Percentiles rank a stretch among this genome's conserved stretches.
Conservation (phyloP, 371 early-diverging fungal species). For the Rhizopus stolonifer region DNA sequence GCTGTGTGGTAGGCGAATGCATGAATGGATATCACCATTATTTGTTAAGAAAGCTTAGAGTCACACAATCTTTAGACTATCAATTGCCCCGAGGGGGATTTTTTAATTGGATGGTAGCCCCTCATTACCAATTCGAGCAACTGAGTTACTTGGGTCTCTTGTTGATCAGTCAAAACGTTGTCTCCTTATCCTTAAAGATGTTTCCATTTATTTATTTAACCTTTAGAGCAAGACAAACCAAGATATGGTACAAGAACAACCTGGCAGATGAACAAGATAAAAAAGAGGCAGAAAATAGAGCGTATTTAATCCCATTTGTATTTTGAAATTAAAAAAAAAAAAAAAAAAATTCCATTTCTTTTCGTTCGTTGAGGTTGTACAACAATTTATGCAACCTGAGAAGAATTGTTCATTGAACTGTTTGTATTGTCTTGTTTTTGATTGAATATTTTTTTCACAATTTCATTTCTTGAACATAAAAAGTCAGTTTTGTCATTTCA, state of each 20-base stretch:
- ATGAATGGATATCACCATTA: slow-evolving; percentile 16
- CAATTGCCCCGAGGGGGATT: slow-evolving; percentile 24
- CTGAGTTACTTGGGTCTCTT: slow-evolving; percentile 24
- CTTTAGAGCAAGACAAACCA: slow-evolving; percentile 20
- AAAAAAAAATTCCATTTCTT: too few species aligned
- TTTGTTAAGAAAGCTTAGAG: slow-evolving; percentile 11
- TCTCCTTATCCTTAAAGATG: slow-evolving; percentile 12
- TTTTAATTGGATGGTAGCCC: slow-evolving; percentile 21
- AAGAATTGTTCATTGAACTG: slow-evolving; percentile 1
- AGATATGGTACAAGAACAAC: slow-evolving; percentile 21
- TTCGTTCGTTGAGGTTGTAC: too few species aligned
- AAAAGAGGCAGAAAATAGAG: slow-evolving; percentile 8
- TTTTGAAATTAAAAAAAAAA: too few species aligned
- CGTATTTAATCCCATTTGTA: slow-evolving; percentile 24
- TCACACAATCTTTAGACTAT: slow-evolving; percentile 3
- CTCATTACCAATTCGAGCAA: slow-evolving; percentile 30
- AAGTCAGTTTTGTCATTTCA: neutral
- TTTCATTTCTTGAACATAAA: slow-evolving; percentile 10
- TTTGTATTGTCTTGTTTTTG: neutral
- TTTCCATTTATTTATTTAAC: slow-evolving; percentile 34
- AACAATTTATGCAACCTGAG: too few species aligned
- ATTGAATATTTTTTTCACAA: slow-evolving; percentile 11
- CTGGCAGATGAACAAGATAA: slow-evolving; percentile 10
- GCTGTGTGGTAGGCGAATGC: slow-evolving; percentile 7
- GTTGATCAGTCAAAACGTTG: slow-evolving; percentile 26